Evolutionary conservation across 768 basidiomycete genomes (phyloP).

Genomic region (Russula sp.): DNA sequence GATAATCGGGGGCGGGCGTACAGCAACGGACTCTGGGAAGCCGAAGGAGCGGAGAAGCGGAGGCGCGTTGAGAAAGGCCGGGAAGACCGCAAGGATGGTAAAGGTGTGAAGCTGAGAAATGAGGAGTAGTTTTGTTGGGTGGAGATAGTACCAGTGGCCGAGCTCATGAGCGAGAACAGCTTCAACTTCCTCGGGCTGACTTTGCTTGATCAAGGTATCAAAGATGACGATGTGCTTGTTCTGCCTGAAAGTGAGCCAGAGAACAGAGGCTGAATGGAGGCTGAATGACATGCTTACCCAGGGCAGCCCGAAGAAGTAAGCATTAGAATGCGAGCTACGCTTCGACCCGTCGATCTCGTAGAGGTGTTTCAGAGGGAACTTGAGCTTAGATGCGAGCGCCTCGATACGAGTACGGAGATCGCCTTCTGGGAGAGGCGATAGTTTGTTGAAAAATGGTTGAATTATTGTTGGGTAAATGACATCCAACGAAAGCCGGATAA

Average conservation of each 20-base stretch:
- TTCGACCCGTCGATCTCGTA: slow-evolving; percentile 98
- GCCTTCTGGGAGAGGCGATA: slow-evolving; percentile 75
- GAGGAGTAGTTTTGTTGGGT: slow-evolving; percentile 82
- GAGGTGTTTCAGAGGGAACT: slow-evolving; percentile 89
- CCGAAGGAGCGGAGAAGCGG: slow-evolving; percentile 76
- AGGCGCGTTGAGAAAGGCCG: slow-evolving; percentile 79
- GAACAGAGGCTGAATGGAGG: neutral
- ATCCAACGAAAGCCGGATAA: slow-evolving; percentile 80
- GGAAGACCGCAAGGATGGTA: slow-evolving; percentile 77
- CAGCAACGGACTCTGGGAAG: slow-evolving; percentile 59
- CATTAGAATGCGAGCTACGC: slow-evolving; percentile 90
- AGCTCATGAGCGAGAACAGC: slow-evolving; percentile 97
- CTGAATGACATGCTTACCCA: slow-evolving; percentile 47
- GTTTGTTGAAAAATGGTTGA: slow-evolving; percentile 95
- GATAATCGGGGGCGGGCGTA: slow-evolving; percentile 69
- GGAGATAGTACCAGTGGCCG: slow-evolving; percentile 91
- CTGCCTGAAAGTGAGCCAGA: slow-evolving; percentile 30
- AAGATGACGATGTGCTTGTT: slow-evolving; percentile 96
- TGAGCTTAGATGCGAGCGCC: slow-evolving; percentile 65
- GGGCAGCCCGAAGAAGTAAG: slow-evolving; percentile 97
- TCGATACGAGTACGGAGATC: slow-evolving; percentile 76
- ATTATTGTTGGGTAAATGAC: slow-evolving; percentile 80
- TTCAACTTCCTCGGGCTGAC: slow-evolving; percentile 86
- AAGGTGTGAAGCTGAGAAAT: slow-evolving; percentile 87
- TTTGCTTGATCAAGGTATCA: slow-evolving; percentile 92